phyloP scores from a whole-genome alignment of 225 moss, liverwort and hornwort genomes.

The Physcomitrium patens region DNA sequence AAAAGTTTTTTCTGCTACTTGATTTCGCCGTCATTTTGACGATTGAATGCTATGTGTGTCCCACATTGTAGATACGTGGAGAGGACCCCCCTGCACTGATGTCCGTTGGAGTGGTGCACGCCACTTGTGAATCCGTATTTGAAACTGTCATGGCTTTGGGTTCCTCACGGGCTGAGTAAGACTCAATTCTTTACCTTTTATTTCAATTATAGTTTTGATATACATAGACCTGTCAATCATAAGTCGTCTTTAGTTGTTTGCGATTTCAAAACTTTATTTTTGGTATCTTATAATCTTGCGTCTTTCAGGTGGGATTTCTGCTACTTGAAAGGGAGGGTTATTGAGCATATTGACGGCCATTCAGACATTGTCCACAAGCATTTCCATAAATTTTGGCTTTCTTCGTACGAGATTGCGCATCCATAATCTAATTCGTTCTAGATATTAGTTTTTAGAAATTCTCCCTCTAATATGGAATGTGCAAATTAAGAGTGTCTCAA shows the following conservation, averaged over 20 bases:
- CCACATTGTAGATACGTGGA: constrained; percentile 62
- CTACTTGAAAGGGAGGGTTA: constrained; percentile 80
- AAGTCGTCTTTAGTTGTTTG: background rate
- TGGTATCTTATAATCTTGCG: background rate
- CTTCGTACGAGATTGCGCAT: constrained; percentile 49
- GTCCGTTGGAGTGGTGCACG: constrained; percentile 94
- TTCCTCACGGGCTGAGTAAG: constrained; percentile 84
- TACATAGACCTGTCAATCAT: background rate
- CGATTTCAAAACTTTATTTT: background rate
- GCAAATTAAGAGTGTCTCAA: background rate
- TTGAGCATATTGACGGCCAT: constrained; percentile 96
- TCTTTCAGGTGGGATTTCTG: constrained; percentile 93
- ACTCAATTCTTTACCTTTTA: background rate
- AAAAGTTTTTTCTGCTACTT: background rate
- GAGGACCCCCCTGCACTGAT: constrained; percentile 97
- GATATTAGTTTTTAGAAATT: background rate
- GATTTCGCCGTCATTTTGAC: too few relatives aligned
- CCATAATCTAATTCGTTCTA: background rate
- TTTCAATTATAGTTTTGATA: background rate
- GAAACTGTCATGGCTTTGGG: constrained; percentile 91
- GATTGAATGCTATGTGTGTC: background rate
- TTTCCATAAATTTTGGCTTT: constrained; percentile 81
- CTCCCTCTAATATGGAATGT: background rate
- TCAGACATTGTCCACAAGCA: constrained; percentile 97
- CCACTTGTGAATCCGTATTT: constrained; percentile 89